phyloP scores from a whole-genome alignment of 805 yeast genomes.

The Teunomyces kruisii region DNA sequence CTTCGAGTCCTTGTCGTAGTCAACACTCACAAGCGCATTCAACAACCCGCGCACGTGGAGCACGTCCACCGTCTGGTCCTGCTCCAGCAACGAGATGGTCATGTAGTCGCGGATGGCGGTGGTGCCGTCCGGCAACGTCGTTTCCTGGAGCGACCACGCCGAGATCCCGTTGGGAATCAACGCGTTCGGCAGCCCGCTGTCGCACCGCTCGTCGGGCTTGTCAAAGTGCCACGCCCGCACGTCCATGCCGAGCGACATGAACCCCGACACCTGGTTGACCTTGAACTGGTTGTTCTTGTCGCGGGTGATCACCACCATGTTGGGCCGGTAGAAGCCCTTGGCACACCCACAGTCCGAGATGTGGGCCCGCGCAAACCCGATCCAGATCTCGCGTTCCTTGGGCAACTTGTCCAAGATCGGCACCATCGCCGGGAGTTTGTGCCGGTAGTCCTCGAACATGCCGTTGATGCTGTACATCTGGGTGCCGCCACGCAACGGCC shows the following conservation, averaged over 20 bases:
- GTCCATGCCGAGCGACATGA: constrained; percentile 11
- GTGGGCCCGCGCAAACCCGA: constrained; percentile 43
- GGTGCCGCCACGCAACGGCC: constrained; percentile 39
- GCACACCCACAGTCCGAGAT: constrained; percentile 41
- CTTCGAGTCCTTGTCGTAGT: constrained; percentile 7
- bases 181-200: constrained; percentile 17
- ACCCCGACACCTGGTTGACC: constrained; percentile 13
- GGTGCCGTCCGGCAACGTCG: not conserved
- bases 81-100: constrained; percentile 36
- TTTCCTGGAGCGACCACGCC: constrained; percentile 9
- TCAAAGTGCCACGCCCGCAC: constrained; percentile 13
- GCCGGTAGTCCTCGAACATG: constrained; percentile 14
- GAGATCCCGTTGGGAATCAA: constrained; percentile 23
- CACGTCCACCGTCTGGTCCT: constrained; percentile 36
- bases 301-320: constrained; percentile 26
- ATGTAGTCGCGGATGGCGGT: constrained; percentile 14
- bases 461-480: constrained; percentile 25
- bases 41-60: constrained; percentile 35
- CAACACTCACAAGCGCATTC: constrained; percentile 14
- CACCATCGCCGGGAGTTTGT: constrained; percentile 11
- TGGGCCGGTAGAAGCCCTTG: constrained; percentile 38
- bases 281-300: constrained; percentile 7
- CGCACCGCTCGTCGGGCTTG: constrained; percentile 15
- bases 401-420: constrained; percentile 11
- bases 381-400: constrained; percentile 37